Evolutionary conservation across 2,329 filamentous ascomycete genomes (phyloP).

Genomic region (Sarocladiaceae sp.): DNA sequence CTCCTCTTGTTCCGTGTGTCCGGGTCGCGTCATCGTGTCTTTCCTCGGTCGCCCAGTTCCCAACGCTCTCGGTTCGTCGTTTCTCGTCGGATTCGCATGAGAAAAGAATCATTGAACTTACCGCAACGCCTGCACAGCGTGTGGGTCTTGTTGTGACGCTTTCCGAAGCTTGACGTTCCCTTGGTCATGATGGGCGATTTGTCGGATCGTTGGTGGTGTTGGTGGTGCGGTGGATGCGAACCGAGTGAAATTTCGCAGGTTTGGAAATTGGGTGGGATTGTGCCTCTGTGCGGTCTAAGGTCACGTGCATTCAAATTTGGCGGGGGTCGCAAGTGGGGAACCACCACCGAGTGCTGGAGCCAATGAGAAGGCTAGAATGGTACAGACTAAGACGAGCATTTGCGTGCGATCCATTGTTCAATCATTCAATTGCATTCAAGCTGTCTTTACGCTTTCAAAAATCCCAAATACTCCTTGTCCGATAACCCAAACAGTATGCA

Average conservation of each 20-base stretch:
- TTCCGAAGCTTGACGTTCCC: constrained; percentile 51
- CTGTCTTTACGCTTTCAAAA: constrained; percentile 1
- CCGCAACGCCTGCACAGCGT: constrained; percentile 97
- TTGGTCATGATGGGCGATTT: constrained; percentile 3
- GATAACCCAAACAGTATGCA: not conserved
- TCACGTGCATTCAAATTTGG: not conserved
- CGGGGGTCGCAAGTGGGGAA: too few species aligned
- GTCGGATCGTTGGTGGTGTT: not conserved
- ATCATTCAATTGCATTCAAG: not conserved
- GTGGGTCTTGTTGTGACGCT: constrained; percentile 96
- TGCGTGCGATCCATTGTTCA: not conserved
- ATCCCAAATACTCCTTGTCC: constrained; percentile 2
- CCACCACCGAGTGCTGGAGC: too few species aligned
- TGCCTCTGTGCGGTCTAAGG: not conserved
- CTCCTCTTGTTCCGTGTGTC: too few species aligned
- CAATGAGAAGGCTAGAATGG: too few species aligned
- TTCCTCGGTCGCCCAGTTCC: not conserved
- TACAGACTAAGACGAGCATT: too few species aligned
- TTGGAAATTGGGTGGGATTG: constrained; percentile 10
- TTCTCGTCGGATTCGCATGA: not conserved
- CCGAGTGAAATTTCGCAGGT: not conserved
- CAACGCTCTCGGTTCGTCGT: not conserved
- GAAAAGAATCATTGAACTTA: constrained; percentile 55
- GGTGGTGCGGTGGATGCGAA: not conserved
- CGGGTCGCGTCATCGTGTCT: not conserved